These are phyloP conservation scores for Leucogyrophana mollusca DNA, from an alignment of 768 basidiomycete genomes.

Conservation along the genomic window DNA sequence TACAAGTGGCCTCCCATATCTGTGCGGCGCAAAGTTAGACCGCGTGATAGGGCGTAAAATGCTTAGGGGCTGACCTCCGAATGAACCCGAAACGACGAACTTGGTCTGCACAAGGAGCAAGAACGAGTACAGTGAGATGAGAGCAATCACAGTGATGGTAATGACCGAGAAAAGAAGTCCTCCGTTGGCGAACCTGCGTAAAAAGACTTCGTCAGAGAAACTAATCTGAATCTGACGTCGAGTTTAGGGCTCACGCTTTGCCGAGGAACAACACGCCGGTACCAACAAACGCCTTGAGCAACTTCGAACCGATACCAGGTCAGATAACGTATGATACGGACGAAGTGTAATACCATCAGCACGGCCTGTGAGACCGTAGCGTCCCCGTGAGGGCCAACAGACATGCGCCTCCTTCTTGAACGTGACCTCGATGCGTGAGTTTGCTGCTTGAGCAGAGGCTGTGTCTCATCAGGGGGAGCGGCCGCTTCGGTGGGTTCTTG, in stretches of 20 bases:
- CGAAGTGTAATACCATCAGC: conserved; percentile 66
- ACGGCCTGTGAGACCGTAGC: conserved; percentile 91
- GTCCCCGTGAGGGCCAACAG: conserved; percentile 70
- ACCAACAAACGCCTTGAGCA: conserved; percentile 92
- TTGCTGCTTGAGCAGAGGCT: conserved; percentile 50
- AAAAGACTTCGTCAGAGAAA: conserved; percentile 3
- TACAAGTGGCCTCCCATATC: conserved; percentile 94
- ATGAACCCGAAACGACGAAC: conserved; percentile 86
- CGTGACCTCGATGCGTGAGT: conserved; percentile 44
- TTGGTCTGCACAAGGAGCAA: conserved; percentile 86
- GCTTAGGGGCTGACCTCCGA: conserved; percentile 66
- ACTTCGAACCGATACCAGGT: conserved; percentile 37
- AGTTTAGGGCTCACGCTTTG: conserved; percentile 67
- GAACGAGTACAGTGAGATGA: conserved; percentile 91
- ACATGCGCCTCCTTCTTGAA: conserved; percentile 53
- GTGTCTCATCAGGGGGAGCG: conserved; percentile 41
- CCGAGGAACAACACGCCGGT: conserved; percentile 96
- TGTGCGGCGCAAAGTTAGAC: conserved; percentile 23
- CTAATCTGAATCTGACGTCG: neutral
- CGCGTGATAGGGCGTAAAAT: neutral
- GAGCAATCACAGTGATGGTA: conserved; percentile 76
- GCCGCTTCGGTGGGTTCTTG: conserved; percentile 11
- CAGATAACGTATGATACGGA: conserved; percentile 1
- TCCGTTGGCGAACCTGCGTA: conserved; percentile 85
- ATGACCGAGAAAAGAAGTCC: conserved; percentile 86